Evolutionary conservation across 1,139 yeast genomes (phyloP).

Genomic region (Taiozyma sp.): DNA sequence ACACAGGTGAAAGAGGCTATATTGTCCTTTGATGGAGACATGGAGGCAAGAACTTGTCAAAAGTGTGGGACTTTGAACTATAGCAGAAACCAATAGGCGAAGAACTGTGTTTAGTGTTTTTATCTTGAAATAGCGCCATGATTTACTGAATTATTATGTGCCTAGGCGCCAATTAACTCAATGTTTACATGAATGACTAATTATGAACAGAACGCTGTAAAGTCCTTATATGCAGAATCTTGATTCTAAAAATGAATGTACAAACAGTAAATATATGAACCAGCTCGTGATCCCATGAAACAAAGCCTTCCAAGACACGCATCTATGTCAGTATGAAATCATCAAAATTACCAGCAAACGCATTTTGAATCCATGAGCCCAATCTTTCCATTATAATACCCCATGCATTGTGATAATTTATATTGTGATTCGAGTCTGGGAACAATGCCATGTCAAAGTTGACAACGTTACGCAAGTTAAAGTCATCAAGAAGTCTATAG

Average conservation of each 20-base stretch:
- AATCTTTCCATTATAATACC: conserved; percentile 63
- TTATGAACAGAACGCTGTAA: too few species aligned
- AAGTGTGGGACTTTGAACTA: conserved; percentile 70
- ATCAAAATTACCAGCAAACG: conserved; percentile 45
- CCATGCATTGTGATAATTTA: conserved; percentile 67
- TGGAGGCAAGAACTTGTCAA: conserved; percentile 64
- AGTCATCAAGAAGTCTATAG: conserved; percentile 58
- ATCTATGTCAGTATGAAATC: neutral
- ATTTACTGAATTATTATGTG: too few species aligned
- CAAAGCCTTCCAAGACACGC: too few species aligned
- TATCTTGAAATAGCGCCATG: too few species aligned
- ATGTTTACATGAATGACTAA: too few species aligned
- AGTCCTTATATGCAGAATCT: neutral
- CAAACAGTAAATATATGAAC: neutral
- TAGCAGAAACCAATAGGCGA: conserved; percentile 45
- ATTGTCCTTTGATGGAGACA: conserved; percentile 58
- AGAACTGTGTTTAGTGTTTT: neutral
- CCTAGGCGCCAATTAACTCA: too few species aligned
- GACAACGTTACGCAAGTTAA: conserved; percentile 56
- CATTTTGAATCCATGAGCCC: conserved; percentile 55
- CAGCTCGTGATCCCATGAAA: too few species aligned
- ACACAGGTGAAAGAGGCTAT: conserved; percentile 89
- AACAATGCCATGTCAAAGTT: conserved; percentile 79
- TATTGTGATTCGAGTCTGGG: conserved; percentile 82
- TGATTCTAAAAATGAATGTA: neutral